These are phyloP conservation scores for Aspergillus hortae DNA, from an alignment of 2,329 filamentous ascomycete species.

Conservation along the genomic window DNA sequence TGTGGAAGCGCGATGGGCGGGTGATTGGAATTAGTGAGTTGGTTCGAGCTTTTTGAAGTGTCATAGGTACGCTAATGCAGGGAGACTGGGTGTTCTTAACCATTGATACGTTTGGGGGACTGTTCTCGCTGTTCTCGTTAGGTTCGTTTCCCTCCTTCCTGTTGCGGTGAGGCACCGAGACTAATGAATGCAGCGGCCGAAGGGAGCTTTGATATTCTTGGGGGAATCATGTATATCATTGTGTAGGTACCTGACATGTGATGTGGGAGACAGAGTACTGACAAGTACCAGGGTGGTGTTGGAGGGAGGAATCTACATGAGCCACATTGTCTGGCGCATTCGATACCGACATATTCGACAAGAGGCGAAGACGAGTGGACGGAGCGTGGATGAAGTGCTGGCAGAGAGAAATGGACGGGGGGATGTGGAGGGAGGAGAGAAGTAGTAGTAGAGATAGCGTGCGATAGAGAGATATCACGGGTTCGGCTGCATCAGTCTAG, in stretches of 20 bases:
- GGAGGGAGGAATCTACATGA: slow-evolving; percentile 59
- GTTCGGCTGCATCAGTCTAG: too few relatives aligned
- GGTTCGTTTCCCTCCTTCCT: slow-evolving; percentile 36
- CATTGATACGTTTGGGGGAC: slow-evolving; percentile 59
- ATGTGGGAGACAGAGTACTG: not conserved
- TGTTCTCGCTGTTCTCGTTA: slow-evolving; percentile 62
- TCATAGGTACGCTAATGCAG: not conserved
- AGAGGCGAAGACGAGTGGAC: slow-evolving; percentile 50
- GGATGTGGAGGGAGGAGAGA: not conserved
- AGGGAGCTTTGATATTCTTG: slow-evolving; percentile 59
- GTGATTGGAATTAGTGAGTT: slow-evolving; percentile 59
- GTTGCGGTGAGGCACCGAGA: slow-evolving; percentile 2
- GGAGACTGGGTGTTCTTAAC: slow-evolving; percentile 55
- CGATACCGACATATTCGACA: slow-evolving; percentile 52
- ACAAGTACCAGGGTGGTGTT: slow-evolving; percentile 46
- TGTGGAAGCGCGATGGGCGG: slow-evolving; percentile 59
- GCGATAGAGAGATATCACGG: too few relatives aligned
- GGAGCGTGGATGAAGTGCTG: slow-evolving; percentile 56
- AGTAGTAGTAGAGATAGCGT: not conserved
- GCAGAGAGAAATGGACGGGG: slow-evolving; percentile 7
- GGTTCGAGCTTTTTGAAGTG: not conserved
- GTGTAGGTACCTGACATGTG: slow-evolving; percentile 44
- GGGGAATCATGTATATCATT: slow-evolving; percentile 58
- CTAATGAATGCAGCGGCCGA: slow-evolving; percentile 49
- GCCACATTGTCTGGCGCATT: slow-evolving; percentile 57